Base-by-base conservation (phyloP, 345 rosid species). In the Boechera stricta region DNA sequence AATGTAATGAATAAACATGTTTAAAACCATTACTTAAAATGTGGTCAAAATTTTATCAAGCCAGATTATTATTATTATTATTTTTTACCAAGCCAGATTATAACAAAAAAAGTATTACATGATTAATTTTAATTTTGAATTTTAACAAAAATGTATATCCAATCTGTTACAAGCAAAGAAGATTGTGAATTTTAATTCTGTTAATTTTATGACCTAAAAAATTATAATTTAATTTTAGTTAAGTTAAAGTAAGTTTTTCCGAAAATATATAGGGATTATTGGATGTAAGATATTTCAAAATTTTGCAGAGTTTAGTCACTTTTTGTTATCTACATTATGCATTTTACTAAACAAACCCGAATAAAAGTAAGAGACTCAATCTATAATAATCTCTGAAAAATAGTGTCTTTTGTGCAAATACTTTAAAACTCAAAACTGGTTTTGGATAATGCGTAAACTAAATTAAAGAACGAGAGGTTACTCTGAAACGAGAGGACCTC, bases 371-470 rank as follows among this genome's bases (percentile, higher is more conserved):
- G 55, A 57, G 81, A 13, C 49, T 56, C 8, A 0, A 8, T 39
- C 41, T 58, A 12, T 49, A 66, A 60, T 11, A 73, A 6, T 44
- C 33, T 53, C 0, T 12, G 2, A n/a, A 57, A 51, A 3, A 1
- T 32, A 68, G 61, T 72, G 56, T 28, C 8, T 55, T 18, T 16
- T 18, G 12, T 47, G 56, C 9, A 73, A 79, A 73, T 73, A 53
- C 15, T n/a, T 1, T 4, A 26, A 67, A 79, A 52, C 58, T 36
- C 66, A 79, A 15, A 73, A 52, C 60, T 56, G 59, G 53, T 79
- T 73, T 79, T 74, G 79, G 82, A 79, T 79, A 79, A 79, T 79
- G 82, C 75, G 26, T 55, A 35, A 79, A 79, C 31, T n/a, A 15
- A 77, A 71, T 33, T 21, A 55, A 10, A 71, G 44, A 77, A 79